Base-by-base conservation (phyloP, 116 monocot species). In the Cymodocea nodosa region DNA sequence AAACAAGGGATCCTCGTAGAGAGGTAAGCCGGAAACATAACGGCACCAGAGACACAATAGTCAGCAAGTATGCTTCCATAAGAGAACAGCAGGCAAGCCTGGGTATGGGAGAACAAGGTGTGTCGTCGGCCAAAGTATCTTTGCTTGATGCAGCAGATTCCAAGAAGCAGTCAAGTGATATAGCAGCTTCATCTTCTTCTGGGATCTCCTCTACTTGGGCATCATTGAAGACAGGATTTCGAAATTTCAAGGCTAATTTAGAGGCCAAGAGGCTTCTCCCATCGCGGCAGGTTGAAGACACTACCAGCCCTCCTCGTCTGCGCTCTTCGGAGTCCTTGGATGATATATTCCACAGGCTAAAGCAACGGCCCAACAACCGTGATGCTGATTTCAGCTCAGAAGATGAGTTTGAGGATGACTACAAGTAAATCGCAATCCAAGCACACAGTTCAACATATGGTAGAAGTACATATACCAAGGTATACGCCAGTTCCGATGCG, bases 331-430 rank as follows among this genome's bases (percentile, higher is more conserved):
- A 89, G 52, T 89, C 85, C 10, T 80, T 98, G 39, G 98, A 98
- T 70, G 98, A 89, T 35, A 92, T 98, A 73, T 89, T 98, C 70
- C 77, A 78, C 50, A 88, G 64, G 72, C 60, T 98, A 52, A 85
- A 88, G 63, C 78, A 83, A 54, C 80, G 78, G 1, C 74, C 84
- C 2, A 71, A 39, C 14, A 67, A 64, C 34, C 75, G 72, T 8
- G 70, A 60, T 61, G 71, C 36, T 20, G 67, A 77, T 16, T 22
- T 39, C 17, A 36, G 23, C 57, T 78, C 74, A 44, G 70, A 80
- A 63, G 80, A 74, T 65, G 73, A 77, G 34, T 40, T 57, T 13
- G n/a, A 20, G 56, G 44, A 44, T 44, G 44, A 44, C 12, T 8
- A 44, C 12, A 44, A 44, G 12, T 44, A 44, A 7, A 10, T 3